Conservation (phyloP, 345 rosid genomes). For the Dimocarpus longan region DNA sequence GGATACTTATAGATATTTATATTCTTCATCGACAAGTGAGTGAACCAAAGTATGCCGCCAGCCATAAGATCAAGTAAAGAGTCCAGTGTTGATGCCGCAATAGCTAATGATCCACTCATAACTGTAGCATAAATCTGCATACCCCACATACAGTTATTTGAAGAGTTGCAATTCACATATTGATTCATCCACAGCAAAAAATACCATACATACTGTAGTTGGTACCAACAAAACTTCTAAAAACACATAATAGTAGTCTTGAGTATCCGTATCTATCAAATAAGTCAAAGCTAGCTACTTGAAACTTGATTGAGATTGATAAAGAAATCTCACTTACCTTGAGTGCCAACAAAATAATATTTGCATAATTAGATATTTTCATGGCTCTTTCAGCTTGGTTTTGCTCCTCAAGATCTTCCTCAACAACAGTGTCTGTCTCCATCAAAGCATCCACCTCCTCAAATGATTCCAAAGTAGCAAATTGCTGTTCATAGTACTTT, state of each 20-base stretch:
- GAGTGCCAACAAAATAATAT: slow-evolving; percentile 62
- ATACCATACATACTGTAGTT: neutral
- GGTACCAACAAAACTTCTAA: neutral
- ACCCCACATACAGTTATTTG: neutral
- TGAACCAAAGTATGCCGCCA: slow-evolving; percentile 94
- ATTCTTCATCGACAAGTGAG: slow-evolving; percentile 84
- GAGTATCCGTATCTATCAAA: neutral
- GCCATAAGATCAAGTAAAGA: slow-evolving; percentile 96
- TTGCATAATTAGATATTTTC: slow-evolving; percentile 79
- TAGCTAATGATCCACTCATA: slow-evolving; percentile 88
- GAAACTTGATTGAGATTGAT: neutral
- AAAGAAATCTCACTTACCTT: slow-evolving; percentile 48
- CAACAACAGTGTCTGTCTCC: slow-evolving; percentile 26
- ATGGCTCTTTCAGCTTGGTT: slow-evolving; percentile 67
- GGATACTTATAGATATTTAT: slow-evolving; percentile 86
- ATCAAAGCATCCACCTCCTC: slow-evolving; percentile 68
- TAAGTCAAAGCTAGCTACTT: neutral
- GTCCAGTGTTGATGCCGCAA: slow-evolving; percentile 95
- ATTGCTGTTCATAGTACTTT: slow-evolving; percentile 73
- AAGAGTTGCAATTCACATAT: neutral
- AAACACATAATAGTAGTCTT: neutral
- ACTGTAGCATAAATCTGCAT: slow-evolving; percentile 78
- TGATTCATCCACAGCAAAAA: neutral
- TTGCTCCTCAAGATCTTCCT: slow-evolving; percentile 42
- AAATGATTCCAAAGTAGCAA: slow-evolving; percentile 72